Evolutionary conservation across 1,284 basidiomycete genomes (phyloP).

Genomic region (Naganishia cerealis): DNA sequence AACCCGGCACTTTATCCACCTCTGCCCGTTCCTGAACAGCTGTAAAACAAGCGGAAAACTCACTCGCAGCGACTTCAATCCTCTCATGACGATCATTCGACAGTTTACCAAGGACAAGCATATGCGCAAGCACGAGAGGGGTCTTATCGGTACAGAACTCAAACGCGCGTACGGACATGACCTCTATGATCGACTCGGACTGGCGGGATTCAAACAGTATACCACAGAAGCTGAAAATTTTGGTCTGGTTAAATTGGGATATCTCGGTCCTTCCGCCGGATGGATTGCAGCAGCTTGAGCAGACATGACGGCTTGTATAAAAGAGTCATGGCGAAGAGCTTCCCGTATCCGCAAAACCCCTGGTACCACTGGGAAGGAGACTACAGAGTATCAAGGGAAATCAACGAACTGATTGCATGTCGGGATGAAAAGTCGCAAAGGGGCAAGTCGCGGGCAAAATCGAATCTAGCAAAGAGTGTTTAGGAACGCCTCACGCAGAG

Average conservation of each 20-base stretch:
- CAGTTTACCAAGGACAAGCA: slow-evolving; percentile 6
- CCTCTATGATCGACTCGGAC: slow-evolving; percentile 13
- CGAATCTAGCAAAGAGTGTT: too few species aligned
- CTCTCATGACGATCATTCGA: slow-evolving; percentile 10
- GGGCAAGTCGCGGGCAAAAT: too few species aligned
- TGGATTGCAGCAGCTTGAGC: slow-evolving; percentile 18
- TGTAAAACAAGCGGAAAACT: slow-evolving; percentile 7
- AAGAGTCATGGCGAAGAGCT: background rate
- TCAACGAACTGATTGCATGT: background rate
- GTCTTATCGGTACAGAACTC: slow-evolving; percentile 24
- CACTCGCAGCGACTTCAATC: slow-evolving; percentile 14
- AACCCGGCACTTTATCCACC: background rate
- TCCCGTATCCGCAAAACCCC: background rate
- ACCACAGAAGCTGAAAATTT: slow-evolving; percentile 3
- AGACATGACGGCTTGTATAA: background rate
- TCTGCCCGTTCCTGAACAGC: background rate
- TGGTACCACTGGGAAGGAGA: too few species aligned
- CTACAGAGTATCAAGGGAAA: background rate
- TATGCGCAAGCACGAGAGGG: slow-evolving; percentile 19
- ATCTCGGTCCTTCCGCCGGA: slow-evolving; percentile 1
- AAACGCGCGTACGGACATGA: slow-evolving; percentile 22
- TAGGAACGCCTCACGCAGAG: too few species aligned
- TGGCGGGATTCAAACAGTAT: slow-evolving; percentile 17
- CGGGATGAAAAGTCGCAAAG: too few species aligned
- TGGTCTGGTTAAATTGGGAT: slow-evolving; percentile 17